phyloP scores from a whole-genome alignment of 345 rosid species.

The Rhodamnia rubescens region DNA sequence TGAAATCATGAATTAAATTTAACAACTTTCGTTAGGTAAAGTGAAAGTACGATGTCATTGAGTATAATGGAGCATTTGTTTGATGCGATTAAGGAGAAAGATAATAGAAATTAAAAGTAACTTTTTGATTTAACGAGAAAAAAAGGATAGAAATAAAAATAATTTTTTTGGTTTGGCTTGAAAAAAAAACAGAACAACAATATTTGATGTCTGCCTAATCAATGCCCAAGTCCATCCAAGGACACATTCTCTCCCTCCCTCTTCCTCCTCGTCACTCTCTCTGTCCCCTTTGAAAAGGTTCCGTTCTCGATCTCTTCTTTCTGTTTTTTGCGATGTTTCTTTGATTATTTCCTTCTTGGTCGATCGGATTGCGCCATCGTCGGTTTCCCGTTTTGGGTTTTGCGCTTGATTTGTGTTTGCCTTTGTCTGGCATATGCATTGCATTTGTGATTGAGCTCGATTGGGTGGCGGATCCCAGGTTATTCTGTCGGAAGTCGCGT shows the following conservation, averaged over 20 bases:
- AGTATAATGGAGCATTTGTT: too few relatives aligned
- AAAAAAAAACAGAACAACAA: too few relatives aligned
- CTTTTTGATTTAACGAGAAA: too few relatives aligned
- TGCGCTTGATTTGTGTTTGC: neutral
- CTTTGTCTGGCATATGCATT: neutral
- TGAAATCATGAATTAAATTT: too few relatives aligned
- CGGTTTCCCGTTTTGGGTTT: neutral
- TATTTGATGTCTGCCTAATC: too few relatives aligned
- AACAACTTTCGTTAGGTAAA: too few relatives aligned
- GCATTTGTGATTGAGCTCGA: neutral
- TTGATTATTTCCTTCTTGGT: neutral
- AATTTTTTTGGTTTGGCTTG: too few relatives aligned
- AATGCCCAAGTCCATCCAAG: too few relatives aligned
- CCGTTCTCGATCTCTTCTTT: neutral
- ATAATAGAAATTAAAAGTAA: too few relatives aligned
- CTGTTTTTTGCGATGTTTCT: neutral
- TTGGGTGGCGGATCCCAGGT: neutral
- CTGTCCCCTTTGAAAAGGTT: neutral
- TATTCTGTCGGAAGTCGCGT: neutral
- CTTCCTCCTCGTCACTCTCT: neutral
- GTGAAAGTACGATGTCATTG: too few relatives aligned
- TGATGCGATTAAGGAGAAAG: too few relatives aligned
- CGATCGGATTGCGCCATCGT: neutral
- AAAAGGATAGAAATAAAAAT: too few relatives aligned
- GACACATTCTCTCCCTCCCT: neutral